Conservation (phyloP, 2,329 filamentous ascomycete genomes). For the Xylaria polymorpha region DNA sequence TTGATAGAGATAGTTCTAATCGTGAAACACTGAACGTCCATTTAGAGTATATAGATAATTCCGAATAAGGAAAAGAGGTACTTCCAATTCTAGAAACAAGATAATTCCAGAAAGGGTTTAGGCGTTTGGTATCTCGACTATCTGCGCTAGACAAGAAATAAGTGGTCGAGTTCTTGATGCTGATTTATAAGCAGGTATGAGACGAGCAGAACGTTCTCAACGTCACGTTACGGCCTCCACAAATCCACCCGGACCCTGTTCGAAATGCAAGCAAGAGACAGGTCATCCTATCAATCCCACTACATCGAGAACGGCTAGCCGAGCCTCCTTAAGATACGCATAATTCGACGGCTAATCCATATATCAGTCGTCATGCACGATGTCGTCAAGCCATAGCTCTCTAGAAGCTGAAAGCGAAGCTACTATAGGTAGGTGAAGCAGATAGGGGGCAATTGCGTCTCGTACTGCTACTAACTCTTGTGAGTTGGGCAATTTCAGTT, state of each 20-base stretch:
- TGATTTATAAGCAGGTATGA: slow-evolving; percentile 32
- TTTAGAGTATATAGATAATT: slow-evolving; percentile 22
- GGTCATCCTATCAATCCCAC: background rate
- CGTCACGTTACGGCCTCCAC: slow-evolving; percentile 3
- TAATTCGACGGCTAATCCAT: background rate
- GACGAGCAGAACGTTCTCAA: background rate
- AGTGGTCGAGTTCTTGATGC: background rate
- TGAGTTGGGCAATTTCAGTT: slow-evolving; percentile 26
- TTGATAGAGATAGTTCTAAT: background rate
- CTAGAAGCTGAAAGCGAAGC: background rate
- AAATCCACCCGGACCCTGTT: background rate
- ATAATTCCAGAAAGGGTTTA: slow-evolving; percentile 23
- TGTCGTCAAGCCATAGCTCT: slow-evolving; percentile 7
- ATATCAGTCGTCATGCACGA: background rate
- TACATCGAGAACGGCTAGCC: background rate
- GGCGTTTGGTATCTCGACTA: background rate
- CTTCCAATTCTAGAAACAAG: slow-evolving; percentile 26
- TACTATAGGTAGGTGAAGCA: slow-evolving; percentile 19
- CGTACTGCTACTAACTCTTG: slow-evolving; percentile 31
- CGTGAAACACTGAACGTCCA: background rate
- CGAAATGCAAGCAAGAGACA: background rate
- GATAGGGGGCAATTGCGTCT: background rate
- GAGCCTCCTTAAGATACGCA: background rate
- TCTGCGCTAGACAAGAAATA: background rate
- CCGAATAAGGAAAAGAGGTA: slow-evolving; percentile 32